Conservation (phyloP, 2,329 filamentous ascomycete genomes). For the Dactylellina sp. region DNA sequence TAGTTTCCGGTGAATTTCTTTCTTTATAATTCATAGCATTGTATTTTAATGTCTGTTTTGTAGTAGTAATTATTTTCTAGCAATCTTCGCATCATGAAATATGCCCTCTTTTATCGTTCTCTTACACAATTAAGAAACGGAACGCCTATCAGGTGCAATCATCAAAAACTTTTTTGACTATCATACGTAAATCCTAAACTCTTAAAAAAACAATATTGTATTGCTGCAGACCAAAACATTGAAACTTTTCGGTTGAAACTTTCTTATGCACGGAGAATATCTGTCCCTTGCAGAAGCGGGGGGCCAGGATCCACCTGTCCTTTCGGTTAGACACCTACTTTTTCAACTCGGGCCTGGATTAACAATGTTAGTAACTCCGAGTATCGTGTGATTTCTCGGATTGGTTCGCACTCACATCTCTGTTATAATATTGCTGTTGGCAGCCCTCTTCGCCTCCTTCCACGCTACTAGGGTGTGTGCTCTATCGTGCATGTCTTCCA, state of each 20-base stretch:
- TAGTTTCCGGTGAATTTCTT: not conserved
- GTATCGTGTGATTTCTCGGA: not conserved
- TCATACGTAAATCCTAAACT: too few species aligned
- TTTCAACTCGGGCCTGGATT: constrained; percentile 30
- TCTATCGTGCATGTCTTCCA: constrained; percentile 42
- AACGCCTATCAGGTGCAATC: too few species aligned
- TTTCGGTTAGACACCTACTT: not conserved
- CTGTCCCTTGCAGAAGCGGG: too few species aligned
- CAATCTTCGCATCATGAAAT: too few species aligned
- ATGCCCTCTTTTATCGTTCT: too few species aligned
- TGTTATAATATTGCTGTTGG: constrained; percentile 51
- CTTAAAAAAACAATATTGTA: not conserved
- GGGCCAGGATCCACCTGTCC: too few species aligned
- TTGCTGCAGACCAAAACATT: not conserved
- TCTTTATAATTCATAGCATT: too few species aligned
- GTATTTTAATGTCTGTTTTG: not conserved
- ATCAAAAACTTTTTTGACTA: too few species aligned
- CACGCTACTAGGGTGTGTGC: constrained; percentile 31
- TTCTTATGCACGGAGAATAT: too few species aligned
- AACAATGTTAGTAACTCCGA: not conserved
- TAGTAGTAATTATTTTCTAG: not conserved
- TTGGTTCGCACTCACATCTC: constrained; percentile 28
- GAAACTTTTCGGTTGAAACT: not conserved
- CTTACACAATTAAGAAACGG: too few species aligned
- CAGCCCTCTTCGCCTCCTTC: constrained; percentile 50